phyloP scores from a whole-genome alignment of 805 yeast species.

The Lipomyces yamadae region DNA sequence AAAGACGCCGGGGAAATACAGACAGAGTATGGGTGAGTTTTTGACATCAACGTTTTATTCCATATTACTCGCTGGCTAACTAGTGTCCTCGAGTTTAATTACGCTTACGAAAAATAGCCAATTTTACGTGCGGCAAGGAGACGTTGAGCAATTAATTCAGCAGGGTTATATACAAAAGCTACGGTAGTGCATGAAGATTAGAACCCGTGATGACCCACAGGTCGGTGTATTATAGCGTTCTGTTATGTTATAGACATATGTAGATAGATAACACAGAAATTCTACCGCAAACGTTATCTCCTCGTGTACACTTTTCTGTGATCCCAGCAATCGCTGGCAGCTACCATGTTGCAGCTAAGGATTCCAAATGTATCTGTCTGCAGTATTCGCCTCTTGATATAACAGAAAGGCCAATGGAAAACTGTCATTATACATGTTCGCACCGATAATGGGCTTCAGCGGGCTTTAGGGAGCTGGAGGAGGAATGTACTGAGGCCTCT shows the following conservation, averaged over 20 bases:
- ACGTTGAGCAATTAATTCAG: conserved; percentile 90
- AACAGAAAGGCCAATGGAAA: neutral
- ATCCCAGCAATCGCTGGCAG: neutral
- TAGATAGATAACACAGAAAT: neutral
- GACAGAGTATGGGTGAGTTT: conserved; percentile 79
- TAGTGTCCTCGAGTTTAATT: conserved; percentile 58
- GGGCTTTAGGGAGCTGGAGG: conserved; percentile 27
- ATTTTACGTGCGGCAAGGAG: conserved; percentile 90
- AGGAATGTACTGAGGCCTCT: conserved; percentile 33
- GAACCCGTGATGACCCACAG: neutral
- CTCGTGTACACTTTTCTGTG: neutral
- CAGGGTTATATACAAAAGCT: conserved; percentile 81
- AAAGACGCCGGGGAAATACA: conserved; percentile 97
- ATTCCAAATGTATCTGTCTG: neutral
- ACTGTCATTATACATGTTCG: neutral
- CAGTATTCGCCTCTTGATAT: neutral
- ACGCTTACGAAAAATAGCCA: conserved; percentile 92
- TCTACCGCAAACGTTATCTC: neutral
- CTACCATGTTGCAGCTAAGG: neutral
- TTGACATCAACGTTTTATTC: neutral
- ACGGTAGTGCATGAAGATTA: neutral
- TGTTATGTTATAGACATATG: neutral
- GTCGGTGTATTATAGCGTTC: neutral
- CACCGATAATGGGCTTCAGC: neutral
- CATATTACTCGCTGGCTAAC: conserved; percentile 14